Percentiles rank a stretch among this genome's conserved stretches.
These are phyloP conservation scores for Talaromyces liani DNA, from an alignment of 495 filamentous ascomycete genomes.

Conservation along the genomic window DNA sequence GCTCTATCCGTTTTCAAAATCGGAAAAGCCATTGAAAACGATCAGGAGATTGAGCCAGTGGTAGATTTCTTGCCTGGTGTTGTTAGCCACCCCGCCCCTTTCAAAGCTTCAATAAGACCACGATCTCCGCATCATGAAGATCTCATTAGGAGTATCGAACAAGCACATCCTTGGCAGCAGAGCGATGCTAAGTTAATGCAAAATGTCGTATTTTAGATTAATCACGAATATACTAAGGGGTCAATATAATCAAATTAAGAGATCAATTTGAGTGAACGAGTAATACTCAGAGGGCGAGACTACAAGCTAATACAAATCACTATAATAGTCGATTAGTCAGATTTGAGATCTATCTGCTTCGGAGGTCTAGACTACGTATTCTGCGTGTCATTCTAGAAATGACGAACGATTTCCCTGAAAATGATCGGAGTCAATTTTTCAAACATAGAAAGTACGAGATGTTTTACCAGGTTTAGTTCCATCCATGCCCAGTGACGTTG, in stretches of 20 bases:
- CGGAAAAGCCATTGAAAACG: conserved; percentile 20
- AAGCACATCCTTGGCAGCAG: conserved; percentile 36
- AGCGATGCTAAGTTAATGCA: conserved; percentile 8
- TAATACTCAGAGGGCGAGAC: not conserved
- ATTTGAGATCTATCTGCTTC: not conserved
- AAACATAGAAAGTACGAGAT: not conserved
- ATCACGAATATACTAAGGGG: not conserved
- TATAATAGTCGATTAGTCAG: not conserved
- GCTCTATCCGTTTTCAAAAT: conserved; percentile 33
- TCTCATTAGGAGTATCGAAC: conserved; percentile 28
- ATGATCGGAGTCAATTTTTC: not conserved
- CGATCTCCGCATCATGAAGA: conserved; percentile 22
- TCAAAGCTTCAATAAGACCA: conserved; percentile 21
- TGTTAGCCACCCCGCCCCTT: conserved; percentile 32
- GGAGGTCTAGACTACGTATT: not conserved
- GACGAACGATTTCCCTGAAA: not conserved
- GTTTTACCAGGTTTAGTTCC: not conserved
- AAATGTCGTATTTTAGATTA: conserved; percentile 1
- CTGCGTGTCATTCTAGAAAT: not conserved
- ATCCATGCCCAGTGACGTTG: not conserved
- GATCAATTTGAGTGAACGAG: not conserved
- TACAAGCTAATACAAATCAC: not conserved
- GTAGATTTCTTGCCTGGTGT: conserved; percentile 26
- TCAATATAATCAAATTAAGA: not conserved
- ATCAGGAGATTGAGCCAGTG: conserved; percentile 19